A percentile compares a stretch with the other conserved stretches of the same genome.
Evolutionary conservation across 306 rosid genomes (phyloP).

Genomic region (Trifolium subterraneum): DNA sequence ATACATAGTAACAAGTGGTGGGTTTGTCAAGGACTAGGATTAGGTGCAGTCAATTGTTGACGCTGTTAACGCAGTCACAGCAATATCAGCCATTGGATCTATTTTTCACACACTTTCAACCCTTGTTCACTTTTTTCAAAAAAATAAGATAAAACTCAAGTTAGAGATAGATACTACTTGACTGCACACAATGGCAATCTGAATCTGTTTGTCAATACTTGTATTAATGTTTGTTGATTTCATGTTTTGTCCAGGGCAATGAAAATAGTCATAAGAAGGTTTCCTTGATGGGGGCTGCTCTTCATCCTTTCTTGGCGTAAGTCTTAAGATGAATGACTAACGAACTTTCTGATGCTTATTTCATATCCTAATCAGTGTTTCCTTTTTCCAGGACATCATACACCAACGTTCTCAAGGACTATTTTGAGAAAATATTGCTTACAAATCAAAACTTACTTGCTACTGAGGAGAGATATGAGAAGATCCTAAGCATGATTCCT

Average conservation of each 20-base stretch:
- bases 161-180: not conserved
- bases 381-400: constrained; percentile 73
- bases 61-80: not conserved
- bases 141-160: not conserved
- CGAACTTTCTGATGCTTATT: constrained; percentile 40
- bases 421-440: constrained; percentile 73
- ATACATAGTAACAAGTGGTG: not conserved
- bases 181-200: not conserved
- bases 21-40: constrained; percentile 9
- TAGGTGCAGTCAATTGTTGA: constrained; percentile 1
- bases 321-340: constrained; percentile 42
- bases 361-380: constrained; percentile 40
- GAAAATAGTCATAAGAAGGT: constrained; percentile 86
- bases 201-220: constrained; percentile 22
- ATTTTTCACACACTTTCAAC: not conserved
- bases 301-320: constrained; percentile 86
- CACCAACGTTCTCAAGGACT: constrained; percentile 69
- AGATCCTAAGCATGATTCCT: constrained; percentile 80
- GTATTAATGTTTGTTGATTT: constrained; percentile 19
- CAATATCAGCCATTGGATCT: not conserved
- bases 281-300: constrained; percentile 62
- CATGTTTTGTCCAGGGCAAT: constrained; percentile 70
- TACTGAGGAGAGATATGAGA: constrained; percentile 82
- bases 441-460: constrained; percentile 69
- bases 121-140: not conserved